Conservation (phyloP, 2,329 filamentous ascomycete genomes). For the Aspergillus piperis region DNA sequence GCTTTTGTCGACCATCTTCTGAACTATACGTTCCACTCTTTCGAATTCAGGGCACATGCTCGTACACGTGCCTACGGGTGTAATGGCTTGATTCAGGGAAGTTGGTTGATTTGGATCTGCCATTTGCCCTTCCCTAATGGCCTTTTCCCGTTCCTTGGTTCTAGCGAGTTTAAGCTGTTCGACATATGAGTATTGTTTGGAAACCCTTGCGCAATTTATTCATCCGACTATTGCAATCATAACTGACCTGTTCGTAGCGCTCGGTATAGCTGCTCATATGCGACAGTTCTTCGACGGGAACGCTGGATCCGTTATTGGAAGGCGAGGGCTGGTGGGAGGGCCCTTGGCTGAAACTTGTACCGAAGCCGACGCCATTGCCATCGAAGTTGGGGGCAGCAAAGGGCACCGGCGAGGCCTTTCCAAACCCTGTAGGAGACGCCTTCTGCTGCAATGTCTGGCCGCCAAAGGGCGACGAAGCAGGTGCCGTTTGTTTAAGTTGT, state of each 20-base stretch:
- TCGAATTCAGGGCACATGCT: slow-evolving; percentile 68
- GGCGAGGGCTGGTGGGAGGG: slow-evolving; percentile 9
- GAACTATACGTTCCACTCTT: slow-evolving; percentile 61
- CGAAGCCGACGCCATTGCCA: slow-evolving; percentile 17
- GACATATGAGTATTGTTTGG: slow-evolving; percentile 7
- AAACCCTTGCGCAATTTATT: background rate
- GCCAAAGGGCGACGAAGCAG: slow-evolving; percentile 19
- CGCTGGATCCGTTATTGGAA: slow-evolving; percentile 11
- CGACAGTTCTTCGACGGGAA: slow-evolving; percentile 28
- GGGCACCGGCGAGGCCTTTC: slow-evolving; percentile 17
- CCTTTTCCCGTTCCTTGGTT: slow-evolving; percentile 52
- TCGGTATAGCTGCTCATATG: slow-evolving; percentile 33
- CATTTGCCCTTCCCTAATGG: slow-evolving; percentile 57
- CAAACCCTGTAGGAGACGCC: slow-evolving; percentile 25
- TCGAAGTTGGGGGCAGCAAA: slow-evolving; percentile 18
- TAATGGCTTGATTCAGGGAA: slow-evolving; percentile 61
- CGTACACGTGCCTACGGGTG: slow-evolving; percentile 61
- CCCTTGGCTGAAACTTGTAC: slow-evolving; percentile 19
- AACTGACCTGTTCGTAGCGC: slow-evolving; percentile 40
- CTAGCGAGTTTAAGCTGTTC: slow-evolving; percentile 52
- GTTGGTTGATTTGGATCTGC: slow-evolving; percentile 63
- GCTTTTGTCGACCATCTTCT: slow-evolving; percentile 61
- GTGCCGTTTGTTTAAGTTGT: slow-evolving; percentile 25
- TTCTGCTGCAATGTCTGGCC: slow-evolving; percentile 17
- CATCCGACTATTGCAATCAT: background rate